Evolutionary conservation across 208 protist genomes (phyloP).

Genomic region (Leishmania braziliensis): DNA sequence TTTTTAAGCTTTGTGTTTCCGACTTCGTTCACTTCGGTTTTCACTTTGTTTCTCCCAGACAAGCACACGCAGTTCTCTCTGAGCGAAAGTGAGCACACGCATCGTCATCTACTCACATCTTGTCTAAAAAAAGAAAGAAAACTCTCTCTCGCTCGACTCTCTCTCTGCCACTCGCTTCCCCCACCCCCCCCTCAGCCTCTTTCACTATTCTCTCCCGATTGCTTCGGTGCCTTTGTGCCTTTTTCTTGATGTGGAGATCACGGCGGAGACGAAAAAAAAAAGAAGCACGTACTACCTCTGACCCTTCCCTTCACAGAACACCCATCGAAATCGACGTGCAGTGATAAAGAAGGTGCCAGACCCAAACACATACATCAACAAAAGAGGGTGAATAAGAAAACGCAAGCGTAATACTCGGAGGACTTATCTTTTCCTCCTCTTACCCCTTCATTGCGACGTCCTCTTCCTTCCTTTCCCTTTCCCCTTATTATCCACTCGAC

Average conservation of each 20-base stretch:
- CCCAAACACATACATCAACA: neutral
- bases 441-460: neutral
- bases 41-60: neutral
- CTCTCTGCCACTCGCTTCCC: neutral
- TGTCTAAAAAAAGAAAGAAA: neutral
- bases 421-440: neutral
- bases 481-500: neutral
- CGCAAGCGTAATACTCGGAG: neutral
- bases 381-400: neutral
- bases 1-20: neutral
- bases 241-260: neutral
- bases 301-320: neutral
- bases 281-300: neutral
- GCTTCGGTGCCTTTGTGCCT: constrained; percentile 9
- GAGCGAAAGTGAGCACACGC: neutral
- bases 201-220: constrained; percentile 8
- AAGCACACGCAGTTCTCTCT: neutral
- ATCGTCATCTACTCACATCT: neutral
- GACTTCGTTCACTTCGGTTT: neutral
- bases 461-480: neutral
- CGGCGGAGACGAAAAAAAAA: neutral
- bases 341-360: neutral
- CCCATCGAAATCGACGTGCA: neutral
- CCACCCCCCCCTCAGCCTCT: neutral
- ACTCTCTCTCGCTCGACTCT: neutral